Evolutionary conservation across 495 filamentous ascomycete species (phyloP).

Genomic region (Talaromyces thailandensis): DNA sequence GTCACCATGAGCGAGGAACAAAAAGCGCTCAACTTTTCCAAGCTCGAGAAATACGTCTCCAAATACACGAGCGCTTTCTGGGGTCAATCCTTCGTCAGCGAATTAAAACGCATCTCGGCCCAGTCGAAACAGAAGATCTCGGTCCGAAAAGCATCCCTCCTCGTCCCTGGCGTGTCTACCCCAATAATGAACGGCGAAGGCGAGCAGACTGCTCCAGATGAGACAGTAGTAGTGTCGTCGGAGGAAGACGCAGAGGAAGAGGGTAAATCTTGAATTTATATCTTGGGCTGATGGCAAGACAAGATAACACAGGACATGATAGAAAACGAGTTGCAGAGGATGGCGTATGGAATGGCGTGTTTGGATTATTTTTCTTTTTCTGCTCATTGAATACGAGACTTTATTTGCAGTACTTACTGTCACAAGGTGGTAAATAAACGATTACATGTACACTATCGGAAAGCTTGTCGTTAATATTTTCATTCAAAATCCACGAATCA

Average conservation of each 20-base stretch:
- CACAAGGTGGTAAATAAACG: background rate
- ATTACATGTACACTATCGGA: background rate
- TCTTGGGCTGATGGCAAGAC: background rate
- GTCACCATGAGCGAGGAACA: conserved; percentile 74
- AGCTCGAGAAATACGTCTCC: conserved; percentile 74
- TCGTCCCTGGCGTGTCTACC: conserved; percentile 3
- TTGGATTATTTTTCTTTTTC: background rate
- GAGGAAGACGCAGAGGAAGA: background rate
- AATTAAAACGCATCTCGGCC: conserved; percentile 63
- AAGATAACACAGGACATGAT: background rate
- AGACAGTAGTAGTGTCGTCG: background rate
- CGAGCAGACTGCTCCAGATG: background rate
- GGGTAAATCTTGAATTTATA: background rate
- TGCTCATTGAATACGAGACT: background rate
- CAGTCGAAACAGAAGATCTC: conserved; percentile 35
- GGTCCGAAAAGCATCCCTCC: conserved; percentile 20
- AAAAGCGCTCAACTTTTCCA: conserved; percentile 63
- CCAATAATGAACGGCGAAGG: background rate
- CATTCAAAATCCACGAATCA: background rate
- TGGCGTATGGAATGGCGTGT: background rate
- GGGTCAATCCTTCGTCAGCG: conserved; percentile 88
- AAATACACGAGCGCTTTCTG: conserved; percentile 95
- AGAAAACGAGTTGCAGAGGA: background rate
- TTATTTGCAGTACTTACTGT: background rate
- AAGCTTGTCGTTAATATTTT: background rate